phyloP scores from a whole-genome alignment of 2,329 filamentous ascomycete species.

The Phyllosticta citribraziliensis region DNA sequence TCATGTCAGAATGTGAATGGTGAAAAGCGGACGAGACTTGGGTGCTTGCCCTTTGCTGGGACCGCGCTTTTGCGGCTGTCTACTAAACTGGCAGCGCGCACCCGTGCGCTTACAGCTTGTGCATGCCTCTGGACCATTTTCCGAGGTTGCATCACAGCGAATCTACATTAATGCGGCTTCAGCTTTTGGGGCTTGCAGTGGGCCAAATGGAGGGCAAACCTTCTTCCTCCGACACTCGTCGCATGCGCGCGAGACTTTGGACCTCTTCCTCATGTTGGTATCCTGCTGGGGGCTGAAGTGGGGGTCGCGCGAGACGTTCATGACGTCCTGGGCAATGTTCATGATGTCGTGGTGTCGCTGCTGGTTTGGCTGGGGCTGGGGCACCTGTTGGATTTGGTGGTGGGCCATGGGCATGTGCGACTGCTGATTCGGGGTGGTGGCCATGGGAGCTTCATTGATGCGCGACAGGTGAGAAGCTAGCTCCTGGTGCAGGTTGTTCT shows the following conservation, averaged over 20 bases:
- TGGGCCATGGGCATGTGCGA: conserved; percentile 21
- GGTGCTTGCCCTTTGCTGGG: conserved; percentile 29
- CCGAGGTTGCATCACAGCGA: conserved; percentile 30
- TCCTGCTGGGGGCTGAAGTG: conserved; percentile 25
- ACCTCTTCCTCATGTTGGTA: conserved; percentile 23
- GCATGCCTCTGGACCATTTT: conserved; percentile 31
- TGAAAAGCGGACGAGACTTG: background rate
- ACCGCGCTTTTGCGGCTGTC: conserved; percentile 32
- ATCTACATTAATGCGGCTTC: conserved; percentile 18
- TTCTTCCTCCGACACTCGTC: conserved; percentile 34
- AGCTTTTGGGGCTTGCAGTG: background rate
- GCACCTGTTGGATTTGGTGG: conserved; percentile 23
- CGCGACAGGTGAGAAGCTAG: conserved; percentile 25
- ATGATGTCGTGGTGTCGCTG: conserved; percentile 12
- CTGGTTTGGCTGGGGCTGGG: conserved; percentile 28
- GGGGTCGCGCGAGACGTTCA: conserved; percentile 25
- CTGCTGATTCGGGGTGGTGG: conserved; percentile 19
- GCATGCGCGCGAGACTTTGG: conserved; percentile 33
- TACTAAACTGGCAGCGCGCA: conserved; percentile 30
- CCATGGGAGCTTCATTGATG: conserved; percentile 22
- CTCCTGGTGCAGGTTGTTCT: conserved; percentile 22
- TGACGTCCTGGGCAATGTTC: conserved; percentile 27
- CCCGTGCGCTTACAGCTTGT: conserved; percentile 31
- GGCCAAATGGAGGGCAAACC: conserved; percentile 15
- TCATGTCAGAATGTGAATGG: background rate